These are phyloP conservation scores for Cyclaneusma minus DNA, from an alignment of 2,329 filamentous ascomycete genomes.

Conservation along the genomic window DNA sequence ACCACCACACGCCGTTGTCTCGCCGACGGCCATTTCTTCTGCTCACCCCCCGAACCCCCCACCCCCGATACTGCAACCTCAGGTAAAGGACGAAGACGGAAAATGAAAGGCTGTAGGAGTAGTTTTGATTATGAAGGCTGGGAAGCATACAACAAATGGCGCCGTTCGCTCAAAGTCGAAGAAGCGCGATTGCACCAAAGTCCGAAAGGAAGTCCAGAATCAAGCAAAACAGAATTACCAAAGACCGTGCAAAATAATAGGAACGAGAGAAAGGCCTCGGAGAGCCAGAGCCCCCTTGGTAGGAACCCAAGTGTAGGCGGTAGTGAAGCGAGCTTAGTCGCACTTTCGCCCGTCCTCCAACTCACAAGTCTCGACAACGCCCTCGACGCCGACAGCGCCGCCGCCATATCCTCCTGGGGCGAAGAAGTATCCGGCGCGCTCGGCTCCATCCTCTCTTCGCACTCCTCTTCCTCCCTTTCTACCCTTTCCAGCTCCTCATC, in stretches of 20 bases:
- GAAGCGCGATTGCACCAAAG: neutral
- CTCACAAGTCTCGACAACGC: too few relatives aligned
- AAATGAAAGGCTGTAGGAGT: slow-evolving; percentile 1
- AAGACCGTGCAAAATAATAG: too few relatives aligned
- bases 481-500: neutral
- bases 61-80: neutral
- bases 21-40: slow-evolving; percentile 14
- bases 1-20: slow-evolving; percentile 21
- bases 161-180: slow-evolving; percentile 1
- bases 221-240: neutral
- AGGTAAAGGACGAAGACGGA: neutral
- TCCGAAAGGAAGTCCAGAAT: neutral
- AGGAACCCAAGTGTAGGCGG: too few relatives aligned
- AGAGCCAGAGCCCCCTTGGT: too few relatives aligned
- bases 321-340: too few relatives aligned
- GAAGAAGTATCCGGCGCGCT: too few relatives aligned
- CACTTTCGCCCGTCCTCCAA: too few relatives aligned
- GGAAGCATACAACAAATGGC: slow-evolving; percentile 3
- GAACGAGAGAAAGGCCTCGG: too few relatives aligned
- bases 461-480: slow-evolving; percentile 3
- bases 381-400: too few relatives aligned
- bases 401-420: too few relatives aligned
- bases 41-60: slow-evolving; percentile 4
- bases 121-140: slow-evolving; percentile 4
- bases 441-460: too few relatives aligned